Evolutionary conservation across 306 rosid genomes (phyloP).

Genomic region (Datisca glomerata): DNA sequence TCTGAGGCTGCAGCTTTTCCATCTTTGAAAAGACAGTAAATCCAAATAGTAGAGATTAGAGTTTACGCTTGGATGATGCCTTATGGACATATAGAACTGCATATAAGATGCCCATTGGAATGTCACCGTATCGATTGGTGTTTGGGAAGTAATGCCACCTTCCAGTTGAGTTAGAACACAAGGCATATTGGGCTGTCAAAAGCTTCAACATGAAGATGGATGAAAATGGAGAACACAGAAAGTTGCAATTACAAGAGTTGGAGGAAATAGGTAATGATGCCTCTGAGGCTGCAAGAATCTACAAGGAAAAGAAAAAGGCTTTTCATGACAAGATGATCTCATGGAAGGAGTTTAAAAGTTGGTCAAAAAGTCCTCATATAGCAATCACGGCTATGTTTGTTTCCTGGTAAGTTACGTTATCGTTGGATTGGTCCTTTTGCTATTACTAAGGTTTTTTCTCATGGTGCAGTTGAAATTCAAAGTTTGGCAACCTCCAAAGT

Average conservation of each 20-base stretch:
- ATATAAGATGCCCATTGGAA: neutral
- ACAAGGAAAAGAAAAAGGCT: neutral
- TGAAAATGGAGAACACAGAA: neutral
- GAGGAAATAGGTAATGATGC: neutral
- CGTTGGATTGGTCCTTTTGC: neutral
- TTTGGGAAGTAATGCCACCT: neutral
- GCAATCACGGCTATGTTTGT: neutral
- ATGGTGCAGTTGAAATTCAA: constrained; percentile 4
- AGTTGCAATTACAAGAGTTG: neutral
- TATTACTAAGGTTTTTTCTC: neutral
- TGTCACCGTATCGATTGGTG: neutral
- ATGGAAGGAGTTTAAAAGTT: neutral
- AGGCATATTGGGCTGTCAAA: neutral
- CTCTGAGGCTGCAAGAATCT: neutral
- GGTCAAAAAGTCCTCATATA: constrained; percentile 4
- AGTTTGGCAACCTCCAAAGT: neutral
- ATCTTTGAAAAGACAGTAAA: neutral
- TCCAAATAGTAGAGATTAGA: neutral
- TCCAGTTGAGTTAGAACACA: neutral
- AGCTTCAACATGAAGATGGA: neutral
- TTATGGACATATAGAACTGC: neutral
- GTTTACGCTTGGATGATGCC: neutral
- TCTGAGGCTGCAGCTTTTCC: no score
- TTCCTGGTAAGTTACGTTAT: constrained; percentile 1
- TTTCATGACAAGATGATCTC: neutral